These are phyloP conservation scores for Quercus berberidifolia DNA, from an alignment of 306 rosid genomes.

Conservation along the genomic window DNA sequence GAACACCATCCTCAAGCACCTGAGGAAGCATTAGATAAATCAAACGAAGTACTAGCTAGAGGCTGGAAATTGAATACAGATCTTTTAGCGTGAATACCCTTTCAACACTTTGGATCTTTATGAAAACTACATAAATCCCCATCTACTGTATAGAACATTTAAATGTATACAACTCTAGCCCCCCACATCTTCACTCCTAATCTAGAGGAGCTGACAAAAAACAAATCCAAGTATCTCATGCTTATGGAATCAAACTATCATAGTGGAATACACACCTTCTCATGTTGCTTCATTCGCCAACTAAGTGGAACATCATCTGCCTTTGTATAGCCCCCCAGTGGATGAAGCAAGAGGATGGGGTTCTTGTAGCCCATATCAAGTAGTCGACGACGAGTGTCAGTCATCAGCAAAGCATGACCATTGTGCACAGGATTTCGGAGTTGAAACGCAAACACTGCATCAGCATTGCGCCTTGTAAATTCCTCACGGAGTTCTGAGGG, in stretches of 20 bases:
- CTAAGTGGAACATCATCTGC: constrained; percentile 96
- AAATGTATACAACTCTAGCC: neutral
- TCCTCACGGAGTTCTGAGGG: constrained; percentile 86
- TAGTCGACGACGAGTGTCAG: constrained; percentile 88
- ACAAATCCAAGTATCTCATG: neutral
- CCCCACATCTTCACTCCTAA: neutral
- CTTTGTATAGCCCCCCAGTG: constrained; percentile 94
- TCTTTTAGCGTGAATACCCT: neutral
- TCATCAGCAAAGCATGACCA: constrained; percentile 97
- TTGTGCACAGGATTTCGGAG: constrained; percentile 96
- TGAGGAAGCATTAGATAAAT: constrained; percentile 17
- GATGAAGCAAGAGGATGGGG: constrained; percentile 94
- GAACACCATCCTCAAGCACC: constrained; percentile 99
- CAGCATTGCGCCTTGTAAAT: constrained; percentile 81
- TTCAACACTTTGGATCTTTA: no score
- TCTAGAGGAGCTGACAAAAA: neutral
- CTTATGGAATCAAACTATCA: neutral
- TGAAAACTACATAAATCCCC: neutral
- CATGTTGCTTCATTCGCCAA: constrained; percentile 99
- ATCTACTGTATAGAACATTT: neutral
- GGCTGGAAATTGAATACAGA: neutral
- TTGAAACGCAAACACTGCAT: constrained; percentile 97
- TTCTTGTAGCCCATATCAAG: constrained; percentile 98
- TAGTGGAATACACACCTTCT: constrained; percentile 55
- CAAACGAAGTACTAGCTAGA: neutral